Conservation (phyloP, 1,284 basidiomycete species). For the Hemileia vastatrix region DNA sequence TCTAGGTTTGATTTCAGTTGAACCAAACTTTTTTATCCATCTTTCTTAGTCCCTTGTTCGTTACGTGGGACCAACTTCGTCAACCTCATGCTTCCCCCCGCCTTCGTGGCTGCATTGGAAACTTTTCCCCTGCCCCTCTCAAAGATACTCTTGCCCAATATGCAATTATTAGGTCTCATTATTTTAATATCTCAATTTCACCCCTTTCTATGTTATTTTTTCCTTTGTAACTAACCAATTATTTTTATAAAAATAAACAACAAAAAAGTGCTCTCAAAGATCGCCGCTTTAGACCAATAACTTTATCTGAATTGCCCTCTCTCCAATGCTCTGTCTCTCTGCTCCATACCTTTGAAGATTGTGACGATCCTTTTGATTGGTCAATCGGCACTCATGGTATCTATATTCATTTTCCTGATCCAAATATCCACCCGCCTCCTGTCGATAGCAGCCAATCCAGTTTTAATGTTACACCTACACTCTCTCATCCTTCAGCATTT, state of each 20-base stretch:
- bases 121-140: slow-evolving; percentile 69
- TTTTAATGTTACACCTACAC: slow-evolving; percentile 23
- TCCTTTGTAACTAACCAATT: background rate
- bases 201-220: background rate
- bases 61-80: slow-evolving; percentile 79
- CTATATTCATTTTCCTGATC: slow-evolving; percentile 73
- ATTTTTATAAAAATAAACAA: background rate
- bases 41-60: slow-evolving; percentile 84
- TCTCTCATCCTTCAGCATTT: too few species aligned
- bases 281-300: slow-evolving; percentile 56
- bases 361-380: slow-evolving; percentile 80
- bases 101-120: slow-evolving; percentile 90
- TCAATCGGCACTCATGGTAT: slow-evolving; percentile 84
- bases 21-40: too few species aligned
- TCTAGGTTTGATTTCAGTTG: too few species aligned
- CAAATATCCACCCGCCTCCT: slow-evolving; percentile 53
- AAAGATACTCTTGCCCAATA: slow-evolving; percentile 74
- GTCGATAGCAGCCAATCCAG: slow-evolving; percentile 48
- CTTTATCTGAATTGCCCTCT: slow-evolving; percentile 60
- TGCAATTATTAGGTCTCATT: slow-evolving; percentile 61
- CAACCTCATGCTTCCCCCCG: slow-evolving; percentile 49
- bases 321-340: slow-evolving; percentile 86
- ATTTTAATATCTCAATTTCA: background rate
- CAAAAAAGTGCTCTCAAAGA: slow-evolving; percentile 50
- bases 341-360: slow-evolving; percentile 83